These are phyloP conservation scores for Arthrocladium fulminans DNA, from an alignment of 2,329 filamentous ascomycete species.

Conservation along the genomic window DNA sequence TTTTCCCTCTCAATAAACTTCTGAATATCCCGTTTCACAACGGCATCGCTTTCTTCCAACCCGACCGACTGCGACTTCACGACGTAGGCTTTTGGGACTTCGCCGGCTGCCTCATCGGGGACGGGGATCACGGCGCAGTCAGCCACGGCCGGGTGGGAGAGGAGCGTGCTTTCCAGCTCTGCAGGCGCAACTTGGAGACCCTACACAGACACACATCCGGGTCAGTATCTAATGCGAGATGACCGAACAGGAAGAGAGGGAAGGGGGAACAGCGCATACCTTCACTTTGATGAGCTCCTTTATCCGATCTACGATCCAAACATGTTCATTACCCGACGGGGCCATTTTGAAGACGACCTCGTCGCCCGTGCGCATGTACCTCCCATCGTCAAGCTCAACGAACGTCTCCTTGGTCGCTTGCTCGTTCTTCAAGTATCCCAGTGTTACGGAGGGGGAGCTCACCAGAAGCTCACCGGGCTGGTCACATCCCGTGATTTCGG, in stretches of 20 bases:
- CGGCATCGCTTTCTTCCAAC: constrained; percentile 44
- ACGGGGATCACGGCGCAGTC: constrained; percentile 73
- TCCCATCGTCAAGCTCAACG: constrained; percentile 47
- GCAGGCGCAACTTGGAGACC: constrained; percentile 76
- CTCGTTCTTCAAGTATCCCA: constrained; percentile 82
- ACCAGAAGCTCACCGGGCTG: constrained; percentile 73
- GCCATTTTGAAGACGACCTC: constrained; percentile 62
- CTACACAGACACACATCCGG: constrained; percentile 39
- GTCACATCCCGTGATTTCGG: constrained; percentile 61
- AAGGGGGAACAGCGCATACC: too few relatives aligned
- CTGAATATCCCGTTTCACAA: constrained; percentile 43
- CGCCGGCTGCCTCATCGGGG: constrained; percentile 53
- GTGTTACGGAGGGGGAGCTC: constrained; percentile 63
- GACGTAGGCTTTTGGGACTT: constrained; percentile 56
- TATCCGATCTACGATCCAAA: constrained; percentile 72
- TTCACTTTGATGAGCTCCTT: constrained; percentile 74
- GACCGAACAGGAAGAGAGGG: neutral
- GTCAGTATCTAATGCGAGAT: neutral
- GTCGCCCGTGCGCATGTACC: constrained; percentile 79
- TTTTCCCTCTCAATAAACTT: constrained; percentile 54
- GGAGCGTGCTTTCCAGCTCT: constrained; percentile 70
- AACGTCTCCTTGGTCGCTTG: constrained; percentile 77
- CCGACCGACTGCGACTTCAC: constrained; percentile 49
- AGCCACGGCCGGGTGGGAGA: constrained; percentile 64
- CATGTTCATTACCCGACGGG: constrained; percentile 62